Base-by-base conservation (phyloP, 306 rosid species). In the Cajanus cajan region DNA sequence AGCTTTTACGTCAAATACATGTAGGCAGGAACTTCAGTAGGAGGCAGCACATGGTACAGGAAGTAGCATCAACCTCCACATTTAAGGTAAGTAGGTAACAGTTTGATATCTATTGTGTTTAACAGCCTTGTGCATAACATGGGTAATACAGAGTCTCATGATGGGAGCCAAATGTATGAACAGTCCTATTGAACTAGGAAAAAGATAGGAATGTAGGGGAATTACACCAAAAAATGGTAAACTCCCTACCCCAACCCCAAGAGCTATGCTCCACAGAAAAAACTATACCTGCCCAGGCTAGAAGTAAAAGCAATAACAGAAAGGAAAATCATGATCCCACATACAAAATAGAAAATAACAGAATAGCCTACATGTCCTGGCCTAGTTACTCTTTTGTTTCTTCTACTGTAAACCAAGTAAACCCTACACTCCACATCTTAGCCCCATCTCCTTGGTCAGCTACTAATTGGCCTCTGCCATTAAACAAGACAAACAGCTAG, bases 1-100 rank as follows among this genome's bases (percentile, higher is more conserved):
- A 69, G 57, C 57, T 11, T 58, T 45, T 59, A 71, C 64, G 55
- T 71, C 80, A 77, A 74, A 71, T 16, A 67, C 33, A 43, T 24
- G 7, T 41, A 73, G 59, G 52, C 44, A 8, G n/a, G 58, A 76
- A 70, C 77, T 65, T 77, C 68, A 28, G 68, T 66, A 64, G 7
- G 36, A 77, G 71, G 67, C 51, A 69, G 40, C 76, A 72, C 59
- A 18, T 63, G 75, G 78, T 43, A 57, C 52, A 64, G 43, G n/a
- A 70, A 79, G 67, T 64, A 52, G 86, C 62, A 24, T 69, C 19
- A 5, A 58, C 45, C 66, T 69, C 65, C 76, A 55, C 50, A 66
- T 33, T 55, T 58, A 58, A n/a, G n/a, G n/a, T n/a, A n/a, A n/a
- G n/a, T n/a, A 58, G 45, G 47, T 37, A 65, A 82, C 50, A 57